These are phyloP conservation scores for Nothophaeocryptopus gaeumannii DNA, from an alignment of 2,329 filamentous ascomycete species.

Conservation along the genomic window DNA sequence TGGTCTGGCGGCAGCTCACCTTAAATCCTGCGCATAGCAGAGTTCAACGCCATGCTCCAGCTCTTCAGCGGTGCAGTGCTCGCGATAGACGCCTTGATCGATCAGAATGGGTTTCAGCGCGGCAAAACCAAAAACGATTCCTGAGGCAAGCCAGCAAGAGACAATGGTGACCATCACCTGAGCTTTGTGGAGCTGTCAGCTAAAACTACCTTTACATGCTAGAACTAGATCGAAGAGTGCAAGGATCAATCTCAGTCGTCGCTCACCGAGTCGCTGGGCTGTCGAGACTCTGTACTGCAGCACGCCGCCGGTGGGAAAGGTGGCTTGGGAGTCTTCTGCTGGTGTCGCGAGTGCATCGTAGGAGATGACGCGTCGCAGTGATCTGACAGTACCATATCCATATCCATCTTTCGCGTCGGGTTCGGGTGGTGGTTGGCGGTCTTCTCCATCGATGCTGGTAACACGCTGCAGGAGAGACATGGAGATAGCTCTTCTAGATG, in stretches of 20 bases:
- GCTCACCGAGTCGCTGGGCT: conserved; percentile 32
- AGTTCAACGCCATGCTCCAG: conserved; percentile 47
- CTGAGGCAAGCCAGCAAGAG: conserved; percentile 74
- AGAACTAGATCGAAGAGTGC: background rate
- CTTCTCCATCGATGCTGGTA: conserved; percentile 49
- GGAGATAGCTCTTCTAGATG: background rate
- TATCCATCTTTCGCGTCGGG: conserved; percentile 20
- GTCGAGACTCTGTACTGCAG: conserved; percentile 51
- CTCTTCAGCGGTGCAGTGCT: conserved; percentile 58
- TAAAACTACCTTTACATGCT: background rate
- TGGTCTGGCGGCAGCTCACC: conserved; percentile 22
- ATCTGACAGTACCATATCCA: conserved; percentile 27
- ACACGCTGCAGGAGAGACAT: conserved; percentile 56
- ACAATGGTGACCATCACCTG: conserved; percentile 67
- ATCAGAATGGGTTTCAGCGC: conserved; percentile 79
- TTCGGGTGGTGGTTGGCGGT: conserved; percentile 39
- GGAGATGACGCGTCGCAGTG: conserved; percentile 42
- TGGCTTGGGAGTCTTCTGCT: conserved; percentile 37
- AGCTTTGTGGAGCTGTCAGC: conserved; percentile 44
- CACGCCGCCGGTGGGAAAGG: conserved; percentile 40
- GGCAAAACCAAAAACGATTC: conserved; percentile 79
- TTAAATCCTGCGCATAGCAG: conserved; percentile 58
- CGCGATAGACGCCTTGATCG: conserved; percentile 66
- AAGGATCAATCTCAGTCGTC: background rate
- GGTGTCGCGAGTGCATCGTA: conserved; percentile 49